A percentile compares a stretch with the other conserved stretches of the same genome.
Conservation (phyloP, 208 protist genomes). For the Leishmania guyanensis region DNA sequence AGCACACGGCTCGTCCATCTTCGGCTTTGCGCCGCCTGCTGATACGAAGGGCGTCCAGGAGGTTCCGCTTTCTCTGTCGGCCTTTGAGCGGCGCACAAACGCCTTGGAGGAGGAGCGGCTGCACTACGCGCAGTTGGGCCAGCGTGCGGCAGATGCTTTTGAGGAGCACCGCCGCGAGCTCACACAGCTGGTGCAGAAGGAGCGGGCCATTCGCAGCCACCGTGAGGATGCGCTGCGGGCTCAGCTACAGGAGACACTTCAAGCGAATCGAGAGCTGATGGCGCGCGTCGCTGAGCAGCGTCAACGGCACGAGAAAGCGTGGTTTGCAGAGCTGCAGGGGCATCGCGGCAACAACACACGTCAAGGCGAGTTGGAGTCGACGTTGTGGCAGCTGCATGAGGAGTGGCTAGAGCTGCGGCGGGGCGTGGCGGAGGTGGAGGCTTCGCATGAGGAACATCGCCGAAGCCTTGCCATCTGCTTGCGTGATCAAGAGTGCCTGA, state of each 20-base stretch:
- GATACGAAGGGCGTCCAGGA: not conserved
- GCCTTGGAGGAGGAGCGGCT: slow-evolving; percentile 59
- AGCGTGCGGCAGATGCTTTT: slow-evolving; percentile 48
- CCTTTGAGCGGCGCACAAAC: slow-evolving; percentile 48
- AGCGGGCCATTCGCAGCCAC: slow-evolving; percentile 54
- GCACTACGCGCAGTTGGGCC: slow-evolving; percentile 44
- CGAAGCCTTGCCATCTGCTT: slow-evolving; percentile 25
- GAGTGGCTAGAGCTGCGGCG: slow-evolving; percentile 35
- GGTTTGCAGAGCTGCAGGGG: slow-evolving; percentile 32
- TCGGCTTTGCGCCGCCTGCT: not conserved
- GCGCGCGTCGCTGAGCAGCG: slow-evolving; percentile 27
- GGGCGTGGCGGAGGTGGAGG: slow-evolving; percentile 25
- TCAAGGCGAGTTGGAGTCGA: slow-evolving; percentile 20
- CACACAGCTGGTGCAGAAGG: slow-evolving; percentile 65
- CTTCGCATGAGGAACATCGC: slow-evolving; percentile 13
- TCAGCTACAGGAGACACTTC: slow-evolving; percentile 43
- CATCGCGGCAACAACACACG: slow-evolving; percentile 18
- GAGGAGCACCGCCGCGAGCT: slow-evolving; percentile 76
- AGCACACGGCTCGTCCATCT: not conserved
- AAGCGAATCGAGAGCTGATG: slow-evolving; percentile 32
- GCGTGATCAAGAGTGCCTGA: slow-evolving; percentile 32
- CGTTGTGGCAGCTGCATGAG: slow-evolving; percentile 34
- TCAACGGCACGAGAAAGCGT: slow-evolving; percentile 22
- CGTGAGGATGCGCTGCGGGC: slow-evolving; percentile 60
- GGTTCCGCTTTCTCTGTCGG: slow-evolving; percentile 39